These are phyloP conservation scores for Salvia sclarea DNA, from an alignment of 305 asterid genomes.

Conservation along the genomic window DNA sequence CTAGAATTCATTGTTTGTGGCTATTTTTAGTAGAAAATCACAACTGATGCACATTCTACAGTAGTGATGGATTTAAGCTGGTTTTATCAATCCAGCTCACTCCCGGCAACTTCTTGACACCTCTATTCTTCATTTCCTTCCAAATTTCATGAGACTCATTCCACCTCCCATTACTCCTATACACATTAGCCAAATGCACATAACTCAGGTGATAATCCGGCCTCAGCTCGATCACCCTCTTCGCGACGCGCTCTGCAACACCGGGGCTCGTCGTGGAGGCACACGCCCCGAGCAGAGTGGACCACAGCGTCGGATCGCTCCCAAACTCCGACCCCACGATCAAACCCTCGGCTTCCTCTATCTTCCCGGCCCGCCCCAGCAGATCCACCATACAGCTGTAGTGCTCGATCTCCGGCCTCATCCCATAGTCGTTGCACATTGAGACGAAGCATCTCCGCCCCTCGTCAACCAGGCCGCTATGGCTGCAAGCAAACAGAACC, in stretches of 20 bases:
- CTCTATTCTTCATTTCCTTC: conserved; percentile 67
- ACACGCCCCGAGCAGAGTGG: conserved; percentile 79
- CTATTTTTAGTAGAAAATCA: too few relatives aligned
- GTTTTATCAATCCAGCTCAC: too few relatives aligned
- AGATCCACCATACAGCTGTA: conserved; percentile 90
- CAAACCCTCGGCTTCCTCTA: conserved; percentile 80
- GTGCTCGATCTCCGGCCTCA: conserved; percentile 34
- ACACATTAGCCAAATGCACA: conserved; percentile 75
- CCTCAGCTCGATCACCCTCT: conserved; percentile 67
- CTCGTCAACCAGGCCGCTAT: conserved; percentile 67
- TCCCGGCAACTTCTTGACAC: too few relatives aligned
- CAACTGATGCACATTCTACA: too few relatives aligned
- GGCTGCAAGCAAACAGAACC: conserved; percentile 90
- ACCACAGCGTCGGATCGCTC: conserved; percentile 68
- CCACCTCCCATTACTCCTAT: conserved; percentile 78
- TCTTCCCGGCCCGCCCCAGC: conserved; percentile 70
- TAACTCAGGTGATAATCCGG: conserved; percentile 87
- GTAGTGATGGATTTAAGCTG: too few relatives aligned
- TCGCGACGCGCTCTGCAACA: conserved; percentile 29
- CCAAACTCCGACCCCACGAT: conserved; percentile 47
- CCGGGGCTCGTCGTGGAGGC: conserved; percentile 53
- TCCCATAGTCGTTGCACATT: conserved; percentile 50
- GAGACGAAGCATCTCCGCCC: conserved; percentile 59
- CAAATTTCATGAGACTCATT: conserved; percentile 65
- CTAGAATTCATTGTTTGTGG: too few relatives aligned